These are phyloP conservation scores for Stenocarpella maydis DNA, from an alignment of 2,329 filamentous ascomycete species.

Conservation along the genomic window DNA sequence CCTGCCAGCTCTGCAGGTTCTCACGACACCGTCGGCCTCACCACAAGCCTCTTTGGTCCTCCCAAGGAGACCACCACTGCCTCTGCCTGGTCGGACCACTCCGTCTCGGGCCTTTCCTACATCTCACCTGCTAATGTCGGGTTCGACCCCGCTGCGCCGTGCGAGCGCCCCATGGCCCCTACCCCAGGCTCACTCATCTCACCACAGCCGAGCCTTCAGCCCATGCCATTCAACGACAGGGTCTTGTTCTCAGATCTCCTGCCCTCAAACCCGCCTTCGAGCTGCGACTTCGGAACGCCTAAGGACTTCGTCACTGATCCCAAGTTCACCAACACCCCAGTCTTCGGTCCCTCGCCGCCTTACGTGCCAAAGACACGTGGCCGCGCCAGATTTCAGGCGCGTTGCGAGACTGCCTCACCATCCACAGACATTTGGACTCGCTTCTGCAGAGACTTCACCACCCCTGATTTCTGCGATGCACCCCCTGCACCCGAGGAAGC, in stretches of 20 bases:
- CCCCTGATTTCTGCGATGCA: neutral
- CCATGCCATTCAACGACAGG: neutral
- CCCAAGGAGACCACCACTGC: slow-evolving; percentile 17
- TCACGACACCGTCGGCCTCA: slow-evolving; percentile 61
- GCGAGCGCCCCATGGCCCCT: slow-evolving; percentile 14
- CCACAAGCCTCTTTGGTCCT: slow-evolving; percentile 13
- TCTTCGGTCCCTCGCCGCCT: slow-evolving; percentile 25
- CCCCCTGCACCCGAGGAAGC: neutral
- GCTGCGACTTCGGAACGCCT: slow-evolving; percentile 27
- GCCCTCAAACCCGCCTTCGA: slow-evolving; percentile 26
- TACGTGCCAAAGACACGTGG: slow-evolving; percentile 25
- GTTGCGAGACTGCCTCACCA: slow-evolving; percentile 27
- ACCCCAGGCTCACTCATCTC: slow-evolving; percentile 8
- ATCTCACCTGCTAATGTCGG: slow-evolving; percentile 28
- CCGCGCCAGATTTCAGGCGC: slow-evolving; percentile 23
- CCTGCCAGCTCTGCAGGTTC: slow-evolving; percentile 66
- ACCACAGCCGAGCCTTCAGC: neutral
- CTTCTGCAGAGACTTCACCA: slow-evolving; percentile 19
- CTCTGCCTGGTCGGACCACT: slow-evolving; percentile 1
- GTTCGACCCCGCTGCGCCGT: slow-evolving; percentile 7
- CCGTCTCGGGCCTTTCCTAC: slow-evolving; percentile 19
- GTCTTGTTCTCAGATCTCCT: slow-evolving; percentile 1
- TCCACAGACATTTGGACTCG: slow-evolving; percentile 11
- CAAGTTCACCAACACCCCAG: slow-evolving; percentile 18
- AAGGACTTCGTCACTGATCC: slow-evolving; percentile 19